A percentile compares a stretch with the other conserved stretches of the same genome.
Conservation (phyloP, 2,329 filamentous ascomycete species). For the Penicillium sclerotigenum region DNA sequence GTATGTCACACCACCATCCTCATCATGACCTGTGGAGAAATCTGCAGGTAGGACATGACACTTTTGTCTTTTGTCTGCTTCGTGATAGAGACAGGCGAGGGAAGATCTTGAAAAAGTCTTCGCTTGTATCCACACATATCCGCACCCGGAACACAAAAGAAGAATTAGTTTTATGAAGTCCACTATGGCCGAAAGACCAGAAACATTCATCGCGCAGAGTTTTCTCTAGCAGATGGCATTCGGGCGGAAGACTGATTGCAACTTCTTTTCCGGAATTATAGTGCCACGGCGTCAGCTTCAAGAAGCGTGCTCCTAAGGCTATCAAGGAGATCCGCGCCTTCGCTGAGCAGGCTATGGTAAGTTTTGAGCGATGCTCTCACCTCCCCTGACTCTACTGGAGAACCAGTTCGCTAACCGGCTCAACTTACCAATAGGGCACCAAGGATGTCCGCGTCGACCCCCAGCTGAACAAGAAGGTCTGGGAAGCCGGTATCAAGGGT, state of each 20-base stretch:
- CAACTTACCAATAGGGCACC: constrained; percentile 66
- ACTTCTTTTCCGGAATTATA: constrained; percentile 49
- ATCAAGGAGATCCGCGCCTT: constrained; percentile 99
- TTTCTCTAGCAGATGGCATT: constrained; percentile 42
- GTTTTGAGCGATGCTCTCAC: constrained; percentile 37
- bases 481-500: constrained; percentile 98
- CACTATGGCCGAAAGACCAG: constrained; percentile 50
- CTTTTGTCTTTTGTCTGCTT: constrained; percentile 6
- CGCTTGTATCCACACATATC: constrained; percentile 13
- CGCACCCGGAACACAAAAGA: constrained; percentile 32
- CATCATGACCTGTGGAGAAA: constrained; percentile 11
- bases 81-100: constrained; percentile 6
- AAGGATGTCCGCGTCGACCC: constrained; percentile 96
- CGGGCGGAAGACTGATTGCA: constrained; percentile 67
- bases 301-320: constrained; percentile 97
- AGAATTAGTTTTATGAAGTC: constrained; percentile 69
- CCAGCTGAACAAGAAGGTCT: constrained; percentile 99
- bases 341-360: constrained; percentile 92
- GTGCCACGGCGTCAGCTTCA: constrained; percentile 97
- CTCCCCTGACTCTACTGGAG: not conserved
- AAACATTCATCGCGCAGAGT: constrained; percentile 26
- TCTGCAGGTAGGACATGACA: constrained; percentile 6
- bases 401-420: not conserved
- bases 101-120: constrained; percentile 11
- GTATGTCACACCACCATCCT: constrained; percentile 7